Base-by-base conservation (phyloP, 352 stramenopile genomes). In the Phytophthora sp. region DNA sequence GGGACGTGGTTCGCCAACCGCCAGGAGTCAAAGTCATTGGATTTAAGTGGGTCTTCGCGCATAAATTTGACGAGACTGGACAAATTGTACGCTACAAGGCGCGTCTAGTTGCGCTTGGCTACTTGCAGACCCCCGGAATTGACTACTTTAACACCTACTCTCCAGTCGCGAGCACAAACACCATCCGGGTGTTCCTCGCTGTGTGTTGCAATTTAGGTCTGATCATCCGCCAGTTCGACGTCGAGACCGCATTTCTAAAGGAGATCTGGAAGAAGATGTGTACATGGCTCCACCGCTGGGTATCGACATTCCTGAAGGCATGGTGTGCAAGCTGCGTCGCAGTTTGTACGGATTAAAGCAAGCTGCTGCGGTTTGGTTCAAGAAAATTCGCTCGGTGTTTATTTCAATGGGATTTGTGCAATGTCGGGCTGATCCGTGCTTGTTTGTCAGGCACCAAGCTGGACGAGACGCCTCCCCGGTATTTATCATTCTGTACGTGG, bases 221-320 rank as follows among this genome's bases (percentile, higher is more conserved):
- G 6, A 44, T 32, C 5, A 66, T 79, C 23, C 21, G 43, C 15
- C 72, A 77, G 41, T 60, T 62, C 18, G 45, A 67, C 24, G 23
- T 82, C 30, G 54, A 79, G 7, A 77, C 71, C 11, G 65, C 74
- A 5, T 79, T 81, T 37, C 38, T 79, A 0, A 72, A 84, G 39
- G 67, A 59, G 20, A 53, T 41, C 3, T 28, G 78, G 3, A 34
- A 74, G 6, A 63, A 73, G 39, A 27, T 53, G 49, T 77, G 3
- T 74, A 69, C 27, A 84, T 77, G 60, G 26, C 26, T 5, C 4
- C 46, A 1, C 64, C 67, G 1, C 4, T 67, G 43, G 66, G 46
- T 27, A 24, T 77, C 13, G 7, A 46, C 10, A 43, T 34, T 24
- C 9, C 21, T 0, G 30, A 48, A 12, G 55, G 42, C 5, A 51